These are phyloP conservation scores for Gastrolobium villosum DNA, from an alignment of 306 rosid species.

Conservation along the genomic window DNA sequence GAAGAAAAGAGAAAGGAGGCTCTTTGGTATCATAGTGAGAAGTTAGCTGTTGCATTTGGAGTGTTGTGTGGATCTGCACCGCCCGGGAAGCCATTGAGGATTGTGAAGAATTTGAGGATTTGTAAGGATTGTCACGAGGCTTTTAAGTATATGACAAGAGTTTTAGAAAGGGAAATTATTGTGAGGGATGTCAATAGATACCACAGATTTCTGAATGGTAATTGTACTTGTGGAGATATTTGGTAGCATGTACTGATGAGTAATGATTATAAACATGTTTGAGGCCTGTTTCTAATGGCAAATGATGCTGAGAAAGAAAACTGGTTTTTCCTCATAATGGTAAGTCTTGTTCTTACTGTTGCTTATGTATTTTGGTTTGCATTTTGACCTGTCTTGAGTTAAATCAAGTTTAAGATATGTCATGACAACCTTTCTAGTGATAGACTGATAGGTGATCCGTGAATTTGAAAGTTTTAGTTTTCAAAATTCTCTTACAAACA, in stretches of 20 bases:
- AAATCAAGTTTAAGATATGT: slow-evolving; percentile 7
- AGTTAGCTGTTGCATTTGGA: slow-evolving; percentile 86
- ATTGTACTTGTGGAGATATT: slow-evolving; percentile 74
- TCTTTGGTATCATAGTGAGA: slow-evolving; percentile 89
- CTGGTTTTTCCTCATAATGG: background rate
- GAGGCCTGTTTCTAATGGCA: slow-evolving; percentile 22
- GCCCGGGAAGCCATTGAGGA: slow-evolving; percentile 73
- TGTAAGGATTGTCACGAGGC: slow-evolving; percentile 87
- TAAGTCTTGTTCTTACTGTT: background rate
- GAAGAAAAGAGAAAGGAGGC: slow-evolving; percentile 77
- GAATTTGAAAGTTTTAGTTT: slow-evolving; percentile 6
- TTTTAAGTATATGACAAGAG: slow-evolving; percentile 73
- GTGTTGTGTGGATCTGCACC: slow-evolving; percentile 72
- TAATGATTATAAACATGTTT: slow-evolving; percentile 7
- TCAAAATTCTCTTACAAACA: background rate
- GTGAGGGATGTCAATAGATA: slow-evolving; percentile 88
- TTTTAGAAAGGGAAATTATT: slow-evolving; percentile 78
- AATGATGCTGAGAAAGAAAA: slow-evolving; percentile 16
- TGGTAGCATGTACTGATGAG: slow-evolving; percentile 61
- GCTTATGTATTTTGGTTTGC: slow-evolving; percentile 1
- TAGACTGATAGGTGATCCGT: background rate
- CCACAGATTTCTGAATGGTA: slow-evolving; percentile 78
- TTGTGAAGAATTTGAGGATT: slow-evolving; percentile 90
- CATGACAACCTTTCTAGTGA: slow-evolving; percentile 13
- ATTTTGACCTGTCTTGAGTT: slow-evolving; percentile 14